phyloP scores from a whole-genome alignment of 164 flowering plant genomes.

The Sedum album region DNA sequence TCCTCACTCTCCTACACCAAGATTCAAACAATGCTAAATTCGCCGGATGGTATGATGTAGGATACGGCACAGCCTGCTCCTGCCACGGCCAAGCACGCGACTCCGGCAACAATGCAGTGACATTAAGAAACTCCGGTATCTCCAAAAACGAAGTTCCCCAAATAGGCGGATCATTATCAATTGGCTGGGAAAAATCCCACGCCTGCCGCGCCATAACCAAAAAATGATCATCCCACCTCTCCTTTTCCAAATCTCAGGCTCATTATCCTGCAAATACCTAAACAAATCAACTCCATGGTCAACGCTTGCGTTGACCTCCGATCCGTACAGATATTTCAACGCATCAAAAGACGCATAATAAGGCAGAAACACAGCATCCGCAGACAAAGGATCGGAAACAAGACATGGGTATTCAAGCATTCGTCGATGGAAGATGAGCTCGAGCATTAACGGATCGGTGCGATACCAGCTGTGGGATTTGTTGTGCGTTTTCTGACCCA shows the following conservation, averaged over 20 bases:
- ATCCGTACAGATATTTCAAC: constrained; percentile 63
- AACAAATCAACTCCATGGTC: constrained; percentile 60
- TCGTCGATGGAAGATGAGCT: constrained; percentile 80
- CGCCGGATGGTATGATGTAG: constrained; percentile 84
- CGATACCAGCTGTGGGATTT: constrained; percentile 84
- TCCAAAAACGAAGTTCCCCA: constrained; percentile 92
- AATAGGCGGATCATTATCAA: constrained; percentile 36
- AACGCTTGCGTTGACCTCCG: constrained; percentile 45
- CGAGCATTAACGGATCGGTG: constrained; percentile 70
- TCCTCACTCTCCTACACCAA: constrained; percentile 55
- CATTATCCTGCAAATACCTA: constrained; percentile 27
- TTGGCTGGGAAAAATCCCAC: constrained; percentile 82
- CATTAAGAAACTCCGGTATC: constrained; percentile 64
- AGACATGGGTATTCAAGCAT: constrained; percentile 89
- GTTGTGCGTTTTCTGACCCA: constrained; percentile 87
- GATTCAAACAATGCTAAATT: constrained; percentile 34
- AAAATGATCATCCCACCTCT: constrained; percentile 65
- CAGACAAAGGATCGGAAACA: constrained; percentile 44
- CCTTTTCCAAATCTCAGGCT: constrained; percentile 43
- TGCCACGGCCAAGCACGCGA: constrained; percentile 85
- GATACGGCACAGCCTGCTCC: constrained; percentile 81
- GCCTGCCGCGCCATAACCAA: constrained; percentile 79
- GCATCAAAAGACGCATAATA: constrained; percentile 71
- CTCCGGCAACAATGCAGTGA: constrained; percentile 66
- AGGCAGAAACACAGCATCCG: constrained; percentile 76